These are phyloP conservation scores for Cyberlindnera meyerae DNA, from an alignment of 805 yeast species.

Conservation along the genomic window DNA sequence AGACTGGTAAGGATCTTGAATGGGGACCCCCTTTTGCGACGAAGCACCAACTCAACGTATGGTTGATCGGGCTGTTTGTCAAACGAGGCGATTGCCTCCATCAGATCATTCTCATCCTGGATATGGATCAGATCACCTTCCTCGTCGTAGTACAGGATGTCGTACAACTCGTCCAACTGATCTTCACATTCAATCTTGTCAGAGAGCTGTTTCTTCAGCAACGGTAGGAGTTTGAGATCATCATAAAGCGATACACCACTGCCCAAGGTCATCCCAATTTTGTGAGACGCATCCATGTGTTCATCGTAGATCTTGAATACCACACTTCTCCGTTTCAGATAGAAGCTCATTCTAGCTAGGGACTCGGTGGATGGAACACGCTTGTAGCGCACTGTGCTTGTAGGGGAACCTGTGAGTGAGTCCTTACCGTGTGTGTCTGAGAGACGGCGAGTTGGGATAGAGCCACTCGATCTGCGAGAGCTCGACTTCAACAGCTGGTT, in stretches of 20 bases:
- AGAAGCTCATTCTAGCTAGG: constrained; percentile 19
- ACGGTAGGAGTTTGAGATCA: constrained; percentile 19
- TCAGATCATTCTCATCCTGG: constrained; percentile 32
- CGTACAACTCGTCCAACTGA: constrained; percentile 18
- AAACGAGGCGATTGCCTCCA: constrained; percentile 22
- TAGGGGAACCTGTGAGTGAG: constrained; percentile 1
- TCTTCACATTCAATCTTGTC: constrained; percentile 20
- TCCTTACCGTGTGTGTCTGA: too few relatives aligned
- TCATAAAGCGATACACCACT: constrained; percentile 19
- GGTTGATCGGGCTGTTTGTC: constrained; percentile 5
- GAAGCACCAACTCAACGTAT: constrained; percentile 16
- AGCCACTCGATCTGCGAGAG: constrained; percentile 22
- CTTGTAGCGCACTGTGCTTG: constrained; percentile 4
- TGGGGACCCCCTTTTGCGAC: not conserved
- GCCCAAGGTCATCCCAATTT: constrained; percentile 22
- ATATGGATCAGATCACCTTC: constrained; percentile 33
- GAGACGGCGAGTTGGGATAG: not conserved
- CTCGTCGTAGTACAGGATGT: constrained; percentile 35
- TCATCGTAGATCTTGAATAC: constrained; percentile 19
- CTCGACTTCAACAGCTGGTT: constrained; percentile 14
- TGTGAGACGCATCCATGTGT: constrained; percentile 14
- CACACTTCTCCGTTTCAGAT: constrained; percentile 16
- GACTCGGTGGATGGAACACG: constrained; percentile 23
- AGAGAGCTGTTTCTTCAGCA: constrained; percentile 23
- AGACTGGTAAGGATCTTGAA: constrained; percentile 1